Base-by-base conservation (phyloP, 345 rosid genomes). In the Kernera saxatilis region DNA sequence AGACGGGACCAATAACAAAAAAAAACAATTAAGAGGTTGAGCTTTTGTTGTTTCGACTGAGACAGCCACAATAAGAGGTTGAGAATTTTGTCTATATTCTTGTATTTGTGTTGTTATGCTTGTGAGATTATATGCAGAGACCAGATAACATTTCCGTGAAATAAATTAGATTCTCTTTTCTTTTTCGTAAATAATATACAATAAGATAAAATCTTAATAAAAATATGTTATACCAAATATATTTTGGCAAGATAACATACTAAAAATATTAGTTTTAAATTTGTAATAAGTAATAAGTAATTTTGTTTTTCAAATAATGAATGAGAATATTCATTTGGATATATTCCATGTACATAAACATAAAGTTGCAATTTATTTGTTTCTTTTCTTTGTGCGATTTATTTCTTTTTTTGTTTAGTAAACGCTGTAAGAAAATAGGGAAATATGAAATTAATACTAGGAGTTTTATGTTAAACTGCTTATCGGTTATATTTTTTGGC, bases 1-100 rank as follows among this genome's bases (percentile, higher is more conserved):
- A 63, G 71, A 64, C 41, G 25, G 25, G 33, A 8, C 3, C 19
- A 6, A n/a, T 43, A 12, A 17, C n/a, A n/a, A n/a, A n/a, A n/a
- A n/a, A n/a, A n/a, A n/a, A n/a, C n/a, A n/a, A n/a, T n/a, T 22
- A 46, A 29, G 41, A 51, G 61, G 62, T 71, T 40, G 69, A 49
- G 51, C 59, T 18, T 2, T 36, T 69, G n/a, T 69, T 57, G 57
- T 46, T 17, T 46, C 14, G 64, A 32, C 32, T 44, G 46, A 33
- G 57, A 69, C 45, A 45, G 56, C 10, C 12, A 36, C 51, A 17
- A 8, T 70, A 19, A 29, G 53, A 61, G 61, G 36, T 15, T 43
- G 21, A 45, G 58, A 54, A 45, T 45, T 23, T 64, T 64, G 58
- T 64, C 49, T 19, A 10, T 37, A 49, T 58, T 51, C 64, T 53